Evolutionary conservation across 495 filamentous ascomycete genomes (phyloP), one percentile per base, ranked within the genome.

Genomic region (Aspergillus egyptiacus): DNA sequence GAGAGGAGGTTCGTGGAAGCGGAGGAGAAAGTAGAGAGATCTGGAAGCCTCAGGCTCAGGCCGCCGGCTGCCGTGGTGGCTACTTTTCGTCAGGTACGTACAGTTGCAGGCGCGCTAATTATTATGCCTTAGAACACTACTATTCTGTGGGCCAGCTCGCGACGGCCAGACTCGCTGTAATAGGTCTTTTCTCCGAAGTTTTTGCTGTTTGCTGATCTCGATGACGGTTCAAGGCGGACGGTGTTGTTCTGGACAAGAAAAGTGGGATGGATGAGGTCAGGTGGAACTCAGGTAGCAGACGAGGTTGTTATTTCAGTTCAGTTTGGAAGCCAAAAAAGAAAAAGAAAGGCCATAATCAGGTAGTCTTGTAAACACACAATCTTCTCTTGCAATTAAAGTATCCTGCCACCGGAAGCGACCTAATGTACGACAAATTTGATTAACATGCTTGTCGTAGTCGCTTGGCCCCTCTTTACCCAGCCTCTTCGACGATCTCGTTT

Each of bases 1-100:
- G 22, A 33, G 38, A 38, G 22, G 37, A 34, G 19, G 43, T 49
- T 46, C 41, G 53, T 50, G 53, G 47, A 50, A 47, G 46, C 37
- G 46, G 52, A 55, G 52, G n/a, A n/a, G n/a, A n/a, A n/a, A 40
- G 8, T 15, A 9, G 33, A 6, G 46, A 31, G 33, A n/a, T 31
- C 27, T 31, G 52, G 30, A 22, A 32, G 46, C 44, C 51, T 54
- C 45, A 54, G 46, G 44, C 52, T 44, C 28, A 31, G 28, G 28
- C 41, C 18, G 22, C 22, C 22, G 36, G 20, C 36, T 22, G 28
- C 28, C 28, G 28, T 10, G 3, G 33, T 33, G 8, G 27, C 33
- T 33, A 17, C 41, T 44, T 32, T 38, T 32, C n/a, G 33, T 40
- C 35, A 33, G 45, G 33, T 40, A 34, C 19, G 13, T 22, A 22